Conservation (phyloP, 2,329 filamentous ascomycete species). For the Cadophora malorum region DNA sequence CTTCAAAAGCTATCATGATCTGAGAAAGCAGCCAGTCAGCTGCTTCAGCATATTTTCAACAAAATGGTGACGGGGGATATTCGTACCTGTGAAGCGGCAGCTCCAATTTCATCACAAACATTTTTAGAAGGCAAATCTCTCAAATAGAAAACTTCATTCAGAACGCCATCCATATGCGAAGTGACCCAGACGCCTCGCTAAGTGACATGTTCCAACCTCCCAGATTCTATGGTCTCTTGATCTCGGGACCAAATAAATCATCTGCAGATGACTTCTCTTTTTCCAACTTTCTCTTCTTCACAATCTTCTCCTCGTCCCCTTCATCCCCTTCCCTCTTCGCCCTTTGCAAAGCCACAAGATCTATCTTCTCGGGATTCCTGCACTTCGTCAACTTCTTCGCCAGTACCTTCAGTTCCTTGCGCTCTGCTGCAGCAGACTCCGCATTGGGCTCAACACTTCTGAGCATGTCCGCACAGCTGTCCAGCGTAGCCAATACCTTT, state of each 20-base stretch:
- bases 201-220: constrained; percentile 21
- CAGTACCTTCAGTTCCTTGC: constrained; percentile 61
- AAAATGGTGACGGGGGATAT: background rate
- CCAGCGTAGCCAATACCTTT: constrained; percentile 57
- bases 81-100: background rate
- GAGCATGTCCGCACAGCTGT: constrained; percentile 60
- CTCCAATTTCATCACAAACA: background rate
- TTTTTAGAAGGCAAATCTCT: constrained; percentile 9
- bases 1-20: background rate
- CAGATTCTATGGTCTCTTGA: constrained; percentile 31
- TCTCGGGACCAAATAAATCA: constrained; percentile 44
- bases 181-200: constrained; percentile 39
- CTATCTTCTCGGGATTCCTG: constrained; percentile 74
- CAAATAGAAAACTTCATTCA: constrained; percentile 18
- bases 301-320: constrained; percentile 38
- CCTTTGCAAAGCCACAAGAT: constrained; percentile 68
- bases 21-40: background rate
- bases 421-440: constrained; percentile 42
- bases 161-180: constrained; percentile 34
- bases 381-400: constrained; percentile 76
- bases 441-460: constrained; percentile 56
- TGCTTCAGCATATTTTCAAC: constrained; percentile 1
- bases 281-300: constrained; percentile 52
- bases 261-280: constrained; percentile 47
- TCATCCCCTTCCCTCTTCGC: constrained; percentile 61